These are phyloP conservation scores for Ganoderma multipileum DNA, from an alignment of 1,284 basidiomycete species.

Conservation along the genomic window DNA sequence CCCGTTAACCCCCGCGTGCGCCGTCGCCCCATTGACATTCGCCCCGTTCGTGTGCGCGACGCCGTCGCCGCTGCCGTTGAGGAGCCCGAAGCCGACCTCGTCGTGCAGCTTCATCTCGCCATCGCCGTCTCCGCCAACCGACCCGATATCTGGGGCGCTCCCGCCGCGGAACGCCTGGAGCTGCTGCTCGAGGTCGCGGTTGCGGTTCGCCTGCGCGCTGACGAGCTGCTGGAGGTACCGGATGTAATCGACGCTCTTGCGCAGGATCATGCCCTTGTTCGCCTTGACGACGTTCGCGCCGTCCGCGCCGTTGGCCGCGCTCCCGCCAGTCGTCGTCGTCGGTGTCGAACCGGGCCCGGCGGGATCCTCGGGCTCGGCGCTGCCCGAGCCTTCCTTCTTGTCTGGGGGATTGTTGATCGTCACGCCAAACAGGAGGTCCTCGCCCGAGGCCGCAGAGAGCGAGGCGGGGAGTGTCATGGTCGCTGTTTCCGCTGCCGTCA, in stretches of 20 bases:
- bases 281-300: constrained; percentile 65
- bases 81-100: constrained; percentile 35
- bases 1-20: constrained; percentile 8
- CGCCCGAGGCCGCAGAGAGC: constrained; percentile 36
- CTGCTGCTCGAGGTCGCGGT: constrained; percentile 77
- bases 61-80: constrained; percentile 25
- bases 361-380: constrained; percentile 32
- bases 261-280: constrained; percentile 89
- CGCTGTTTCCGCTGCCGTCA: constrained; percentile 25
- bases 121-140: constrained; percentile 33
- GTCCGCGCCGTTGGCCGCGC: constrained; percentile 34
- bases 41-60: constrained; percentile 8
- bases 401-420: constrained; percentile 29
- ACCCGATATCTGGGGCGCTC: constrained; percentile 12
- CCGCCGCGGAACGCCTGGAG: constrained; percentile 52
- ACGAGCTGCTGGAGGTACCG: constrained; percentile 87
- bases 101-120: constrained; percentile 42
- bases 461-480: constrained; percentile 41
- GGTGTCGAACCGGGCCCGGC: constrained; percentile 28
- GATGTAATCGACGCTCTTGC: constrained; percentile 91
- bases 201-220: constrained; percentile 75
- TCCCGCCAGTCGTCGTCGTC: constrained; percentile 31
- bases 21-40: background rate
- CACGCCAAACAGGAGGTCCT: constrained; percentile 41
- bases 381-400: constrained; percentile 33